Conservation (phyloP, 2,329 filamentous ascomycete genomes). For the Hirsutella minnesotensis region DNA sequence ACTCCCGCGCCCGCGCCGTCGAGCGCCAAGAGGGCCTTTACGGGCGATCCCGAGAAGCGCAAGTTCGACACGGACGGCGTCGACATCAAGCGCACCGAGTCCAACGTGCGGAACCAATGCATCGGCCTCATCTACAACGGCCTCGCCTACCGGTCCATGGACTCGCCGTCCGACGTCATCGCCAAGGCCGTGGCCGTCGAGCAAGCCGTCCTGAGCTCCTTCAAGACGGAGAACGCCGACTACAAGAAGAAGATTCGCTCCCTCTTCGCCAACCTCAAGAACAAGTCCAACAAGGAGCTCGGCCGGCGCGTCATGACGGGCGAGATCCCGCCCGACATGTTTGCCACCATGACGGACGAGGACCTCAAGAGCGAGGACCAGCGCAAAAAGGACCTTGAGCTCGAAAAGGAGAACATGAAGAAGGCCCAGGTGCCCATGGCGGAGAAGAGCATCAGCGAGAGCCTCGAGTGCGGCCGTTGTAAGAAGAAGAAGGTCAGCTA, state of each 20-base stretch:
- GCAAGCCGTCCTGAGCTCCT: slow-evolving; percentile 57
- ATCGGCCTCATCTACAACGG: slow-evolving; percentile 92
- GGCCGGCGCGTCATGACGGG: slow-evolving; percentile 64
- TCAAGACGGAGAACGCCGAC: slow-evolving; percentile 57
- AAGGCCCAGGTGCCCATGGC: slow-evolving; percentile 89
- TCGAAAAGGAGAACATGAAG: slow-evolving; percentile 91
- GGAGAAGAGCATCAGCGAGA: slow-evolving; percentile 81
- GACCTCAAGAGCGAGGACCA: slow-evolving; percentile 84
- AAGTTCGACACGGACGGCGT: slow-evolving; percentile 74
- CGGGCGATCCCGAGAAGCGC: slow-evolving; percentile 64
- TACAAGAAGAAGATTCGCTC: slow-evolving; percentile 88
- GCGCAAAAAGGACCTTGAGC: slow-evolving; percentile 59
- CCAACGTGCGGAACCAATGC: slow-evolving; percentile 66
- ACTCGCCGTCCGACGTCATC: slow-evolving; percentile 60
- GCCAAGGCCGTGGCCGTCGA: slow-evolving; percentile 74
- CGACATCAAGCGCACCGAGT: slow-evolving; percentile 63
- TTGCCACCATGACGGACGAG: slow-evolving; percentile 79
- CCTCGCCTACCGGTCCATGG: slow-evolving; percentile 58
- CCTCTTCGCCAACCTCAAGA: slow-evolving; percentile 90
- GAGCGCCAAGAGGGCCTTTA: slow-evolving; percentile 36
- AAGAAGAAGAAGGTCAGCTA: slow-evolving; percentile 92
- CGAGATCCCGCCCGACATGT: slow-evolving; percentile 57
- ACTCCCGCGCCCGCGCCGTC: slow-evolving; percentile 27
- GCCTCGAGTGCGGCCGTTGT: slow-evolving; percentile 83
- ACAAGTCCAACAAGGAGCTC: slow-evolving; percentile 72